Percentiles rank a stretch among this genome's conserved stretches.
Evolutionary conservation across 2,329 filamentous ascomycete genomes (phyloP).

Genomic region (Microdochium nivale): DNA sequence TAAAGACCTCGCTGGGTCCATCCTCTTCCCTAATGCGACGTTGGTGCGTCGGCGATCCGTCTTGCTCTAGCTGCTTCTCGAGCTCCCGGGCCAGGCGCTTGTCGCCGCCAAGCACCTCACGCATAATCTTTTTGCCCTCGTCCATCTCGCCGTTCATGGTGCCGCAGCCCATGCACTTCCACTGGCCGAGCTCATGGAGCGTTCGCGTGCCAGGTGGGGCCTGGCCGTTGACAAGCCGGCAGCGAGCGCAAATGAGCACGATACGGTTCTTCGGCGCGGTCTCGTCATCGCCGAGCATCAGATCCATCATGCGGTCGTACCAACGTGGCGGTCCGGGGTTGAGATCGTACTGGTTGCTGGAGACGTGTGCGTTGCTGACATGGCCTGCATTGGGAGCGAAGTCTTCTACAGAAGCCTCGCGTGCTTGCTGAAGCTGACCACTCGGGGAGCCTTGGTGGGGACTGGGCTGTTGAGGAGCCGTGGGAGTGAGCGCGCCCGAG

Average conservation of each 20-base stretch:
- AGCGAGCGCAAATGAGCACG: slow-evolving; percentile 73
- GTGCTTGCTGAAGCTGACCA: slow-evolving; percentile 13
- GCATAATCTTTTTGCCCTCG: slow-evolving; percentile 64
- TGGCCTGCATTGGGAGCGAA: slow-evolving; percentile 18
- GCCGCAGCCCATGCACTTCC: slow-evolving; percentile 84
- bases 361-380: slow-evolving; percentile 10
- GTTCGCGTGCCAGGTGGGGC: slow-evolving; percentile 78
- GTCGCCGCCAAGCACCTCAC: slow-evolving; percentile 41
- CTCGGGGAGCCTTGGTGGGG: slow-evolving; percentile 10
- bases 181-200: slow-evolving; percentile 71
- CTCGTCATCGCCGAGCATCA: slow-evolving; percentile 91
- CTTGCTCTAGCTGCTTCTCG: not conserved
- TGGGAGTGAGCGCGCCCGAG: slow-evolving; percentile 4
- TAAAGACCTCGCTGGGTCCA: not conserved
- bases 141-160: slow-evolving; percentile 74
- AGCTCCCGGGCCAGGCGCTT: not conserved
- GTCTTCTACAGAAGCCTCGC: slow-evolving; percentile 8
- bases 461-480: slow-evolving; percentile 5
- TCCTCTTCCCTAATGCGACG: not conserved
- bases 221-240: slow-evolving; percentile 88
- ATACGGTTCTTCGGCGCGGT: slow-evolving; percentile 85
- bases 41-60: not conserved
- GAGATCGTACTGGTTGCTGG: slow-evolving; percentile 23
- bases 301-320: slow-evolving; percentile 92
- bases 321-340: slow-evolving; percentile 48